A percentile compares a stretch with the other conserved stretches of the same genome.
Evolutionary conservation across 139 green algal genomes (phyloP).

Genomic region (Penium margaritaceum): DNA sequence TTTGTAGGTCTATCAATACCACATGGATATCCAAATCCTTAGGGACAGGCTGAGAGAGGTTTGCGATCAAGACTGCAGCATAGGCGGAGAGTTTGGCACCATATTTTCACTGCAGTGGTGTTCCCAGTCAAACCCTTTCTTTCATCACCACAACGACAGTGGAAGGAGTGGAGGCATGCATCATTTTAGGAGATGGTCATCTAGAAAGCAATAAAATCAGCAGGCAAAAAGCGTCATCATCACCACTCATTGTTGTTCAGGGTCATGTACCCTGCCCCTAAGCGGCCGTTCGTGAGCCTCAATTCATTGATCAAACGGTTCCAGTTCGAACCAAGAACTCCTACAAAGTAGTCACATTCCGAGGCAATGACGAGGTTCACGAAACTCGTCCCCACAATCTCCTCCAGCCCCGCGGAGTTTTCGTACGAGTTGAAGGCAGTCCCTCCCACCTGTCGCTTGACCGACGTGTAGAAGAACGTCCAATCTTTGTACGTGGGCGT

Average conservation of each 20-base stretch:
- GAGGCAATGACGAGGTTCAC: conserved; percentile 31
- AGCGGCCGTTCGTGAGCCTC: conserved; percentile 19
- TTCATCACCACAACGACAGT: no score
- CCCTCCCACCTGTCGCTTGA: conserved; percentile 11
- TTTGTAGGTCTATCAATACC: no score
- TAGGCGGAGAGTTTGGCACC: no score
- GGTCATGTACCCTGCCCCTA: background rate
- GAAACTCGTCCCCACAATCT: conserved; percentile 12
- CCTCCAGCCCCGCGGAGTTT: background rate
- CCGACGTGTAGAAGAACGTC: conserved; percentile 34
- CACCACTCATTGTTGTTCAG: conserved; percentile 19
- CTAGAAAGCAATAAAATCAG: no score
- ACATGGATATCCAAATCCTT: no score
- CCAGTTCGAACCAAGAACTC: conserved; percentile 25
- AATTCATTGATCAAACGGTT: conserved; percentile 29
- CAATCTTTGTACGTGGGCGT: conserved; percentile 7
- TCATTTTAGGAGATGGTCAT: no score
- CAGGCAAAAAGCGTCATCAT: no score
- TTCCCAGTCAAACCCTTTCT: no score
- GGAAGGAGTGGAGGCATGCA: no score
- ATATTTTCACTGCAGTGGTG: no score
- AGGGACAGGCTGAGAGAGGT: no score
- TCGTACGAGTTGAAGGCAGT: conserved; percentile 8
- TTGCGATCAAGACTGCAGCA: no score
- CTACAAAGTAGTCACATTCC: conserved; percentile 38